phyloP scores from a whole-genome alignment of 441 rosid genomes.

The Euphorbia celastroides region DNA sequence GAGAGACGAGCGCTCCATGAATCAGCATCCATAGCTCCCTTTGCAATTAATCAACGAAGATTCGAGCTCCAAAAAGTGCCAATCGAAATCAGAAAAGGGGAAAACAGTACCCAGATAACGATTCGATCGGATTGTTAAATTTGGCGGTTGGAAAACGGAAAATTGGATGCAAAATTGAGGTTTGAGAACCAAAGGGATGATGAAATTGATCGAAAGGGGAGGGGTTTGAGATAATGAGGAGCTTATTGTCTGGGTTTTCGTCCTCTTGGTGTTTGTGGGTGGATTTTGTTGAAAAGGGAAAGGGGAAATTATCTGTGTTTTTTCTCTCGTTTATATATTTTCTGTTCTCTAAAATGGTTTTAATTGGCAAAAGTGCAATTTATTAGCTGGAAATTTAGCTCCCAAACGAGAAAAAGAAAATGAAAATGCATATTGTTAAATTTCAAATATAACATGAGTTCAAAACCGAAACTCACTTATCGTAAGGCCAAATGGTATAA shows the following conservation, averaged over 20 bases:
- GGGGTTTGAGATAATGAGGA: slow-evolving; percentile 20
- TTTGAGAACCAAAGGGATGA: slow-evolving; percentile 9
- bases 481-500: no score
- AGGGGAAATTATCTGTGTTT: slow-evolving; percentile 1
- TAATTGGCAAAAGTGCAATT: no score
- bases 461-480: no score
- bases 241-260: not conserved
- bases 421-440: no score
- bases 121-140: slow-evolving; percentile 6
- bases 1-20: slow-evolving; percentile 86
- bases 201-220: slow-evolving; percentile 2
- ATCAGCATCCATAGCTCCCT: slow-evolving; percentile 75
- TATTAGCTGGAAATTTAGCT: no score
- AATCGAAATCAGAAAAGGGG: not conserved
- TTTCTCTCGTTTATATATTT: slow-evolving; percentile 1
- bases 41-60: not conserved
- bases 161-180: not conserved
- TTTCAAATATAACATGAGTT: no score
- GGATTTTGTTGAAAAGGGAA: slow-evolving; percentile 1
- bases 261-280: not conserved
- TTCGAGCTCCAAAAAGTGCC: slow-evolving; percentile 7
- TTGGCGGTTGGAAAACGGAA: not conserved
- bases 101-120: not conserved
- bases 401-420: no score
- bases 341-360: not conserved